phyloP scores from a whole-genome alignment of 768 basidiomycete species.

The Trametes cinnabarina region DNA sequence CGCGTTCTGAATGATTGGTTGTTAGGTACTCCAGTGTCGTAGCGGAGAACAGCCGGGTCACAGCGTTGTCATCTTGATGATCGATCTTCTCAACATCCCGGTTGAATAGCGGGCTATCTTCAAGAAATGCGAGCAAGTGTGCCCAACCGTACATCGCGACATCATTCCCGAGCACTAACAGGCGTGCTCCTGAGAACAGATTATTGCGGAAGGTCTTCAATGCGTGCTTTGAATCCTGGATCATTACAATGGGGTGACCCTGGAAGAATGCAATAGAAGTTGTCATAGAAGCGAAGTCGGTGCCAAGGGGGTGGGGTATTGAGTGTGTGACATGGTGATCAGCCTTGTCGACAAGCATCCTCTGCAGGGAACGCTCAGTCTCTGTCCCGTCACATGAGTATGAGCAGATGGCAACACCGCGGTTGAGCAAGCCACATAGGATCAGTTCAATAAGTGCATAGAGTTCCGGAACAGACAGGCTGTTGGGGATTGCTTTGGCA shows the following conservation, averaged over 20 bases:
- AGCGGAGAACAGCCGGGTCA: conserved; percentile 33
- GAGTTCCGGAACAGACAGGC: no score
- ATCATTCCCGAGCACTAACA: conserved; percentile 28
- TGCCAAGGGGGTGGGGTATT: not conserved
- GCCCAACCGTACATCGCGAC: conserved; percentile 13
- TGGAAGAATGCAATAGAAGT: not conserved
- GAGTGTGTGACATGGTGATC: not conserved
- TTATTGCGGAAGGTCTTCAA: conserved; percentile 38
- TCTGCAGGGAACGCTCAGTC: conserved; percentile 10
- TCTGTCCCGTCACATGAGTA: not conserved
- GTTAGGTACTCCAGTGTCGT: no score
- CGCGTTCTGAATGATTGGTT: no score
- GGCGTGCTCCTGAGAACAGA: conserved; percentile 33
- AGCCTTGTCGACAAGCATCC: conserved; percentile 13
- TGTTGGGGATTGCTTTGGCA: no score
- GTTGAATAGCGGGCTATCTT: conserved; percentile 26
- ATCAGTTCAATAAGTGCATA: no score
- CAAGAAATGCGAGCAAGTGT: conserved; percentile 1
- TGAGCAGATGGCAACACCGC: not conserved
- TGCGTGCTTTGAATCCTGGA: conserved; percentile 39
- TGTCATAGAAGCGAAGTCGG: not conserved
- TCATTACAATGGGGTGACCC: conserved; percentile 27
- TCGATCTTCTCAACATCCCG: conserved; percentile 41
- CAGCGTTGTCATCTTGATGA: conserved; percentile 45
- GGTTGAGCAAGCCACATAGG: not conserved